Percentiles rank a stretch among this genome's conserved stretches.
Evolutionary conservation across 352 stramenopile genomes (phyloP).

Genomic region (Phytopythium delawarense): DNA sequence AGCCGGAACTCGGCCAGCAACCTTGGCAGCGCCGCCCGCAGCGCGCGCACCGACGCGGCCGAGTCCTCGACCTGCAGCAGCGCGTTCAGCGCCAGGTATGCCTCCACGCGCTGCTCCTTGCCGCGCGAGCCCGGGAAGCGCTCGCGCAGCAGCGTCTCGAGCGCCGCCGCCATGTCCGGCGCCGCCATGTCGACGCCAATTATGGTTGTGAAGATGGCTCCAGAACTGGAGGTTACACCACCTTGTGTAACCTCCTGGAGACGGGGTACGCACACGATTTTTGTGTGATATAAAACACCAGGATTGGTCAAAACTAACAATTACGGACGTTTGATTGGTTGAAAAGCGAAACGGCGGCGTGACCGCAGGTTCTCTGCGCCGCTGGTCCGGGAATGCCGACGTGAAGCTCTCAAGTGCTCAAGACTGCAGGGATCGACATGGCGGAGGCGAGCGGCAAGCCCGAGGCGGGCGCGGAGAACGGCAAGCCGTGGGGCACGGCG

Average conservation of each 20-base stretch:
- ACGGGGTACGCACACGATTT: too few species aligned
- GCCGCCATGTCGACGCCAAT: constrained; percentile 8
- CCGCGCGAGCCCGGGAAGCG: constrained; percentile 32
- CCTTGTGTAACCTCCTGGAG: too few species aligned
- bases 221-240: background rate
- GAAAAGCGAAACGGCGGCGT: constrained; percentile 7
- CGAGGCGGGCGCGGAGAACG: constrained; percentile 31
- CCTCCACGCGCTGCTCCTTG: constrained; percentile 39
- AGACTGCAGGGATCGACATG: background rate
- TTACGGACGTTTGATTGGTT: constrained; percentile 6
- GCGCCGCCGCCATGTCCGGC: constrained; percentile 24
- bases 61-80: constrained; percentile 59
- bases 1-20: constrained; percentile 40
- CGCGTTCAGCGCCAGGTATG: constrained; percentile 52
- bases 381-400: constrained; percentile 1
- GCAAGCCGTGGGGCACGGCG: constrained; percentile 56
- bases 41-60: constrained; percentile 29
- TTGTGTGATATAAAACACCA: too few species aligned
- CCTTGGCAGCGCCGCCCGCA: constrained; percentile 27
- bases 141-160: constrained; percentile 26
- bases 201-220: background rate
- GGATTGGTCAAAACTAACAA: too few species aligned
- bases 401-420: background rate
- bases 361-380: constrained; percentile 4
- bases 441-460: constrained; percentile 9